Conservation (phyloP, 768 basidiomycete species). For the Chlorophyllum brunneum region DNA sequence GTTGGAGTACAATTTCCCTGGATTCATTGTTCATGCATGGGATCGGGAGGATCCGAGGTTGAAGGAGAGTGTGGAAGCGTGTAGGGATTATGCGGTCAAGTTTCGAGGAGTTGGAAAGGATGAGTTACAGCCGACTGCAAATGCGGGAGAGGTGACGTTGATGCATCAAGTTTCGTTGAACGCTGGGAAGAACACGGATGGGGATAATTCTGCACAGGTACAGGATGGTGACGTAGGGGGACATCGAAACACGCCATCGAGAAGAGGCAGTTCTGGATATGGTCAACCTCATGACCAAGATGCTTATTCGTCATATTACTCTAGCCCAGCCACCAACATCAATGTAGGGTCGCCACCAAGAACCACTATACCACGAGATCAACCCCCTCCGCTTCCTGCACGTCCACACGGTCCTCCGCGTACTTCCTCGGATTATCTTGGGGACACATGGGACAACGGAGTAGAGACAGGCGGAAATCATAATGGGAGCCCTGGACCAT, state of each 20-base stretch:
- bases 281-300: not conserved
- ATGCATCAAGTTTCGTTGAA: constrained; percentile 22
- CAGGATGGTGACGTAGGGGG: not conserved
- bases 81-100: constrained; percentile 59
- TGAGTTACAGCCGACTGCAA: constrained; percentile 61
- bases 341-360: too few relatives aligned
- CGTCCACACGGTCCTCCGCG: not conserved
- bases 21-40: constrained; percentile 52
- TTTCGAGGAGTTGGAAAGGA: constrained; percentile 55
- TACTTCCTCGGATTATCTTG: constrained; percentile 1
- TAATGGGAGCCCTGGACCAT: not conserved
- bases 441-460: too few relatives aligned
- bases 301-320: not conserved
- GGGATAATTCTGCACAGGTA: not conserved
- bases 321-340: not conserved
- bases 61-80: constrained; percentile 58
- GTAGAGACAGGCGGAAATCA: too few relatives aligned
- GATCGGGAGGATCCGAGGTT: constrained; percentile 54
- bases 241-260: not conserved
- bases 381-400: not conserved
- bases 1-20: constrained; percentile 72
- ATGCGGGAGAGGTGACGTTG: constrained; percentile 52
- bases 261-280: not conserved
- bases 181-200: not conserved
- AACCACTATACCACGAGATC: not conserved